phyloP scores from a whole-genome alignment of 176 grass and related monocot genomes.

The Raddia distichophylla region DNA sequence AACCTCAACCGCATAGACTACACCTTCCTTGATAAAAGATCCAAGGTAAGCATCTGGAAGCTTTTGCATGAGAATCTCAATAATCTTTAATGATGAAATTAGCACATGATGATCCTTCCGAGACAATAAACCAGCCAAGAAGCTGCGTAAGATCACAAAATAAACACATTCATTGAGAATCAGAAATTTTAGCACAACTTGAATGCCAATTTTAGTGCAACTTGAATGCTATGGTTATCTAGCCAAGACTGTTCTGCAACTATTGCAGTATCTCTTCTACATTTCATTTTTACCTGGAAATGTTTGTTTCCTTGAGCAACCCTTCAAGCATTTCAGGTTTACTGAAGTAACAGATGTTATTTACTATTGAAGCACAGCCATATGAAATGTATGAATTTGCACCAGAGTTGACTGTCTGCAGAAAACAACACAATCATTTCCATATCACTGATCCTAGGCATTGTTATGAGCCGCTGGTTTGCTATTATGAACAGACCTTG shows the following conservation, averaged over 20 bases:
- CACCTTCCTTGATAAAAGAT: constrained; percentile 97
- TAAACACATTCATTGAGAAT: constrained; percentile 27
- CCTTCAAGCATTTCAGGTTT: constrained; percentile 86
- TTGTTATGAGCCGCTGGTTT: constrained; percentile 15
- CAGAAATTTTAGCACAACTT: neutral
- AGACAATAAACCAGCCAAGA: constrained; percentile 90
- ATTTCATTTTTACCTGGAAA: constrained; percentile 72
- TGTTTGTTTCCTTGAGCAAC: constrained; percentile 79
- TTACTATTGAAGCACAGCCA: constrained; percentile 81
- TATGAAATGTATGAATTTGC: constrained; percentile 83
- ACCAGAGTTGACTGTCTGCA: constrained; percentile 87
- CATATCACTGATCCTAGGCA: constrained; percentile 39
- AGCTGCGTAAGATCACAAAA: constrained; percentile 68
- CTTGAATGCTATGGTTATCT: constrained; percentile 9
- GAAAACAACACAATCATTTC: constrained; percentile 42
- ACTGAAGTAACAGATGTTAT: constrained; percentile 91
- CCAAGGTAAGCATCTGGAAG: constrained; percentile 86
- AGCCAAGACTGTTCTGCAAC: constrained; percentile 18
- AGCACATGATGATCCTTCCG: constrained; percentile 92
- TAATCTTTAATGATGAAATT: constrained; percentile 70
- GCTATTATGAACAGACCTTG: constrained; percentile 72
- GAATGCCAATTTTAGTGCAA: constrained; percentile 9
- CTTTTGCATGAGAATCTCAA: constrained; percentile 99
- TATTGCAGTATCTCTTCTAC: constrained; percentile 14
- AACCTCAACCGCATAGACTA: constrained; percentile 74